A percentile compares a stretch with the other conserved stretches of the same genome.
These are phyloP conservation scores for Trichosporon faecale DNA, from an alignment of 1,284 basidiomycete genomes.

Conservation along the genomic window DNA sequence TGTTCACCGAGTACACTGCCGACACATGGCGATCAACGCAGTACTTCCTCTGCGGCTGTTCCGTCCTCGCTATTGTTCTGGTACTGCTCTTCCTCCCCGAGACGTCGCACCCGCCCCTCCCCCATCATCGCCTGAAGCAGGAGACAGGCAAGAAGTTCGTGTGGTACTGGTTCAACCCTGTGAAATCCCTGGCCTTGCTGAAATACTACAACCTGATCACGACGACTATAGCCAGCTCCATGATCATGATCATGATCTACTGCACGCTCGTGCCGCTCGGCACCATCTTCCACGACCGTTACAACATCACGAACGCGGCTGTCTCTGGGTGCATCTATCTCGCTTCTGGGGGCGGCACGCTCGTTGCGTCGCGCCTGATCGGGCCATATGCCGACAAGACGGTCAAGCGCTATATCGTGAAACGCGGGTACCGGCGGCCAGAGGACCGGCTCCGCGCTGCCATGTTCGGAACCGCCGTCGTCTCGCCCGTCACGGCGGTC, in stretches of 20 bases:
- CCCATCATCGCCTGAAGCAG: conserved; percentile 34
- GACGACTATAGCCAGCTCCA: conserved; percentile 29
- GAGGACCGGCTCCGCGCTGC: conserved; percentile 62
- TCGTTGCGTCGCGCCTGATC: conserved; percentile 59
- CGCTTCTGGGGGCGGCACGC: conserved; percentile 62
- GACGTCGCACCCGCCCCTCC: conserved; percentile 60
- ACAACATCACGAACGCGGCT: conserved; percentile 61
- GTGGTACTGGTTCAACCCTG: conserved; percentile 61
- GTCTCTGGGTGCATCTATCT: conserved; percentile 63
- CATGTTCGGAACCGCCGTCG: conserved; percentile 54
- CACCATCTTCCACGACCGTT: conserved; percentile 54
- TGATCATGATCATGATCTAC: conserved; percentile 41
- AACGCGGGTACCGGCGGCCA: conserved; percentile 57
- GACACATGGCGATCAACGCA: conserved; percentile 67
- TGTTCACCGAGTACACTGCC: conserved; percentile 51
- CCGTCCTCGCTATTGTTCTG: conserved; percentile 55
- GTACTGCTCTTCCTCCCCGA: conserved; percentile 64
- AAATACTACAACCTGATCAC: conserved; percentile 59
- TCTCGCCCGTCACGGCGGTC: conserved; percentile 51
- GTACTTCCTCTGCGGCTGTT: conserved; percentile 53
- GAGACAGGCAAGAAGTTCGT: conserved; percentile 48
- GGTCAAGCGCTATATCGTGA: conserved; percentile 55
- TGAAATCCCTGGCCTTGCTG: conserved; percentile 58
- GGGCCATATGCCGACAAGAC: conserved; percentile 59
- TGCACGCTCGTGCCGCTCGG: conserved; percentile 26